Evolutionary conservation across 352 stramenopile genomes (phyloP), one percentile per base, ranked within the genome.

Genomic region (Thraustochytrium striatum): DNA sequence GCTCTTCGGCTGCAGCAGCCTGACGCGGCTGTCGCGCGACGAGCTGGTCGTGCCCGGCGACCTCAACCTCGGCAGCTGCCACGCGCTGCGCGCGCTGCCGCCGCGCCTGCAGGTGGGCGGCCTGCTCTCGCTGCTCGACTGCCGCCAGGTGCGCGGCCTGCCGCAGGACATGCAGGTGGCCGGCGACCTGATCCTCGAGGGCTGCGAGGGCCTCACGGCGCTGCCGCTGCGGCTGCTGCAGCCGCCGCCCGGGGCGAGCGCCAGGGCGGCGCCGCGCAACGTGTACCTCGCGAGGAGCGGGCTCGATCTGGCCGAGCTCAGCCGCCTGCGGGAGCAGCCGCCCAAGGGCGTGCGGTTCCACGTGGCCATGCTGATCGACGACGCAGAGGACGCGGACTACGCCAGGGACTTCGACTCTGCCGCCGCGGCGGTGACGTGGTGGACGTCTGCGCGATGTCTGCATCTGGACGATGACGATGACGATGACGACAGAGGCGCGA

Each of bases 341-440:
- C 11, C 11, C 19, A 25, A 33, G 38, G 8, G 44, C 33, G n/a
- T 69, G 25, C 33, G 58, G 13, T 69, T 69, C 3, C 25, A 69
- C n/a, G 30, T 28, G 25, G 57, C 25, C 19, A 30, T 28, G 1
- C 19, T 13, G 35, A 47, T n/a, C 19, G 39, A 52, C 39, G 35
- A 13, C 0, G 21, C 19, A 19, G 58, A 52, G 35, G 58, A 16
- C 8, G 39, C 33, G 21, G 35, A 30, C 13, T 73, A 28, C 0
- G 1, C 39, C 19, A 73, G 28, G 62, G 32, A 21, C 32, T 73
- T 21, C 28, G 11, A 72, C n/a, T n/a, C n/a, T n/a, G n/a, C n/a
- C n/a, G 28, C 41, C 39, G 41, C 43, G 16, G 65, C 41, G 3
- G 65, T 75, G 19, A 75, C 61, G 33, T 75, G 65, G 16, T 75